Percentiles rank a stretch among this genome's conserved stretches.
Conservation (phyloP, 306 rosid genomes). For the Calophaca sinica region DNA sequence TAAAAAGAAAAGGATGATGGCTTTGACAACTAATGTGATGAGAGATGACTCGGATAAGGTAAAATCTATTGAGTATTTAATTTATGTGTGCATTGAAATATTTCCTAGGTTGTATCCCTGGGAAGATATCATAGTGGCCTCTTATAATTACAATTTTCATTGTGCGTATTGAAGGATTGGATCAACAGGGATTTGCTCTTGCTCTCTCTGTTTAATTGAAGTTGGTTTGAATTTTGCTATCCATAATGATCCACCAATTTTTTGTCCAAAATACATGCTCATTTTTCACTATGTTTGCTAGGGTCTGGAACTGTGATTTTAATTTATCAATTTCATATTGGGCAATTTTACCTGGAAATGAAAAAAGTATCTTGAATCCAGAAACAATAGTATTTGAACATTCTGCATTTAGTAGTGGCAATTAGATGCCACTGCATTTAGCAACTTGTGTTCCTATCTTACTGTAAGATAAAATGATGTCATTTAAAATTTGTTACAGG, state of each 20-base stretch:
- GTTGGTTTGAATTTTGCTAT: slow-evolving; percentile 31
- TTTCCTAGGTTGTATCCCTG: background rate
- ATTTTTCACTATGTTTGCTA: slow-evolving; percentile 12
- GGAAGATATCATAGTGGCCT: slow-evolving; percentile 37
- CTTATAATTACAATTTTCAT: slow-evolving; percentile 22
- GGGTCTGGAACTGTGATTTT: background rate
- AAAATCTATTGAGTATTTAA: slow-evolving; percentile 26
- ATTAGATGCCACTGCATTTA: slow-evolving; percentile 11
- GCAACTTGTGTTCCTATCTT: slow-evolving; percentile 35
- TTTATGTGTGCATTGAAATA: slow-evolving; percentile 27
- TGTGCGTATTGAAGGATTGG: slow-evolving; percentile 26
- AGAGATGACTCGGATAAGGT: slow-evolving; percentile 96
- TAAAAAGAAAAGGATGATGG: slow-evolving; percentile 70
- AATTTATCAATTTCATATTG: background rate
- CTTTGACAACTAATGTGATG: slow-evolving; percentile 84
- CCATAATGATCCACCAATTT: slow-evolving; percentile 10
- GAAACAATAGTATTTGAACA: slow-evolving; percentile 13
- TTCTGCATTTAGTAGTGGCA: slow-evolving; percentile 9
- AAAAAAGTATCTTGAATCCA: slow-evolving; percentile 16
- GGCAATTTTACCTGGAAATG: slow-evolving; percentile 8
- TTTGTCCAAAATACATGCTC: slow-evolving; percentile 18
- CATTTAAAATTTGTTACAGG: slow-evolving; percentile 56
- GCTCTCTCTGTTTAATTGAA: slow-evolving; percentile 24
- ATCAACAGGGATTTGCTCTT: slow-evolving; percentile 24
- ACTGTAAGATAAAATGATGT: slow-evolving; percentile 30